These are phyloP conservation scores for Fistulifera pelliculosa DNA, from an alignment of 108 stramenopile genomes.

Conservation along the genomic window DNA sequence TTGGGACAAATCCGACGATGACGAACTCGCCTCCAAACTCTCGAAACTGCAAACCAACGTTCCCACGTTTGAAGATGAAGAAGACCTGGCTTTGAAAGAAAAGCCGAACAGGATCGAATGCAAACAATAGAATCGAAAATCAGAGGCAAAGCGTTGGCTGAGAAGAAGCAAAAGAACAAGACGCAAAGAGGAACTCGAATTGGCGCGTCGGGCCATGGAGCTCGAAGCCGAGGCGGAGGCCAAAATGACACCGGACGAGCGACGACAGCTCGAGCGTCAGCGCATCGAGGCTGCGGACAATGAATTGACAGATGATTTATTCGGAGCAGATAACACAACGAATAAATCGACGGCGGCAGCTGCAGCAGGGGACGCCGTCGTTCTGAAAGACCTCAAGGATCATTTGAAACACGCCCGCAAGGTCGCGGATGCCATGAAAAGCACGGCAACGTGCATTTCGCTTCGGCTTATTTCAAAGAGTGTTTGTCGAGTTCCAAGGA, in stretches of 20 bases:
- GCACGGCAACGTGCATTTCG: slow-evolving; percentile 78
- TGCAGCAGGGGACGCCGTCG: slow-evolving; percentile 42
- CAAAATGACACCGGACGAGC: slow-evolving; percentile 78
- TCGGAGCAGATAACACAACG: slow-evolving; percentile 42
- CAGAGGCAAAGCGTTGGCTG: slow-evolving; percentile 79
- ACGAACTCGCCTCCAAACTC: slow-evolving; percentile 64
- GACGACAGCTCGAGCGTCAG: slow-evolving; percentile 37
- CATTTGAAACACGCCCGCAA: slow-evolving; percentile 84
- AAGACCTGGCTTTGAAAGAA: slow-evolving; percentile 78
- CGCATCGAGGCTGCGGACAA: slow-evolving; percentile 71
- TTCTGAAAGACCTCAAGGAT: slow-evolving; percentile 80
- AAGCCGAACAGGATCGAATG: slow-evolving; percentile 42
- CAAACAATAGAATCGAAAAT: slow-evolving; percentile 37
- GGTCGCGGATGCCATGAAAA: slow-evolving; percentile 61
- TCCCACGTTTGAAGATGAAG: slow-evolving; percentile 73
- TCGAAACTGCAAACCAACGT: slow-evolving; percentile 30
- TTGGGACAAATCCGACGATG: slow-evolving; percentile 80
- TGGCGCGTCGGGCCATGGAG: slow-evolving; percentile 79
- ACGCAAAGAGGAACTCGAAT: slow-evolving; percentile 59
- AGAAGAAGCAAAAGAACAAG: slow-evolving; percentile 68
- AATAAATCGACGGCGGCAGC: slow-evolving; percentile 11
- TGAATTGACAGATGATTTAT: slow-evolving; percentile 77
- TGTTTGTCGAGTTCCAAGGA: slow-evolving; percentile 73
- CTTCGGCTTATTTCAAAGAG: slow-evolving; percentile 73
- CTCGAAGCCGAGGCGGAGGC: slow-evolving; percentile 81